Conservation (phyloP, 116 monocot genomes). For the Posidonia oceanica region DNA sequence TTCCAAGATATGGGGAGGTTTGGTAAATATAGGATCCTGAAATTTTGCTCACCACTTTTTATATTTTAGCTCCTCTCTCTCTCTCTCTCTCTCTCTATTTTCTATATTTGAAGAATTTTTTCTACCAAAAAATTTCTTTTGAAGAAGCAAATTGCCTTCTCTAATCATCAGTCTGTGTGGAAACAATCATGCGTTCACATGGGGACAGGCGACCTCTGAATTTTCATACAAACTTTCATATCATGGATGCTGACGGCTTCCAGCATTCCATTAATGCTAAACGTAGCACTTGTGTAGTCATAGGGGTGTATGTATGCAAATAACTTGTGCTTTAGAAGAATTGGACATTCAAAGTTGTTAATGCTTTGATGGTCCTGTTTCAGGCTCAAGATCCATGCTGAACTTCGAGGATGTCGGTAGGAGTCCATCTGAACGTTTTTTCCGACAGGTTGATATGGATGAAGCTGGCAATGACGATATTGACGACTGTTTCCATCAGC, state of each 20-base stretch:
- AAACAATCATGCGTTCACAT: not conserved
- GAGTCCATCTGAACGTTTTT: constrained; percentile 5
- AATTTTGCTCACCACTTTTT: too few species aligned
- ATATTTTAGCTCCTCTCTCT: too few species aligned
- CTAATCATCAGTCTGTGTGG: not conserved
- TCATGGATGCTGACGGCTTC: not conserved
- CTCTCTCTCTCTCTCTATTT: too few species aligned
- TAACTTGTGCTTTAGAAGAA: too few species aligned
- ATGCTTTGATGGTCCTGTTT: not conserved
- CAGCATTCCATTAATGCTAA: not conserved
- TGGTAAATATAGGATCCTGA: too few species aligned
- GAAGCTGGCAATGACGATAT: constrained; percentile 25
- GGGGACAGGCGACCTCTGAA: not conserved
- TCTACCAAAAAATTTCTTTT: too few species aligned
- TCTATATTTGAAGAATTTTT: too few species aligned
- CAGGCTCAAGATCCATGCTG: constrained; percentile 41
- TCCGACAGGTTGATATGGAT: constrained; percentile 16
- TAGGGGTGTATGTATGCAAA: not conserved
- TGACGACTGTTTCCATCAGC: constrained; percentile 29
- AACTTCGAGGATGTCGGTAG: constrained; percentile 22
- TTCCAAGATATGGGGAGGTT: too few species aligned
- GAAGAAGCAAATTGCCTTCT: not conserved
- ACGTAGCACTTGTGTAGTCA: not conserved
- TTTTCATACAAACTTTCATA: not conserved
- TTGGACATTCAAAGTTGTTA: too few species aligned